Evolutionary conservation across 306 rosid genomes (phyloP), one percentile per base, ranked within the genome.

Genomic region (Sicyos baderoa): DNA sequence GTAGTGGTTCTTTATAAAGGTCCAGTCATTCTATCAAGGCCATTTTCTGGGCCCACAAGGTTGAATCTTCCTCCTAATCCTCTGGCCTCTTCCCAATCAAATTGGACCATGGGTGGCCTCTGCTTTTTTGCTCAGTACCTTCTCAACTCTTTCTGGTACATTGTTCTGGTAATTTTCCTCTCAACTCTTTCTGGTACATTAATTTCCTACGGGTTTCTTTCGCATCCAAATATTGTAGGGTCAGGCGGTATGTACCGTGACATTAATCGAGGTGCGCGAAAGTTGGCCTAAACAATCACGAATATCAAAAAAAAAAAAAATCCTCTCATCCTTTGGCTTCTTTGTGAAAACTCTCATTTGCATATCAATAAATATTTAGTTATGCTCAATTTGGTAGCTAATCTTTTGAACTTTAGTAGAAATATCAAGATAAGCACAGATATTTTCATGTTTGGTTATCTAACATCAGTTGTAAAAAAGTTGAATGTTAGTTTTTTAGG

Each of bases 1-100:
- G 58, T 71, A 29, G 80, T 82, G 64, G 79, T 85, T 66, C 83
- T 87, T 7, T 85, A 81, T 37, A 82, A 82, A 54, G 93, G 93
- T 19, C 79, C 79, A 1, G 23, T 37, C 37, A 16, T 85, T 59
- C 54, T 79, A 27, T 59, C 35, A 52, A 18, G 11, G 8, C 22
- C 49, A 19, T 64, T 64, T 44, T 44, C 70, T 58, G 40, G 14
- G 27, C 70, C 71, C 67, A 52, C 76, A 47, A 66, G 40, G 2
- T 50, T 72, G 10, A 54, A 47, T 56, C 58, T 55, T 69, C 11
- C 44, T 69, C 40, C 21, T 68, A 35, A 2, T 61, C 61, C 71
- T 29, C 35, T 76, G 58, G 27, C 0, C 35, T 47, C 84, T 51
- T 27, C 86, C 52, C 29, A 52, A 52, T 22, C 60, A 5, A 71